phyloP scores from a whole-genome alignment of 768 basidiomycete genomes.

The Termitomyces sp. region DNA sequence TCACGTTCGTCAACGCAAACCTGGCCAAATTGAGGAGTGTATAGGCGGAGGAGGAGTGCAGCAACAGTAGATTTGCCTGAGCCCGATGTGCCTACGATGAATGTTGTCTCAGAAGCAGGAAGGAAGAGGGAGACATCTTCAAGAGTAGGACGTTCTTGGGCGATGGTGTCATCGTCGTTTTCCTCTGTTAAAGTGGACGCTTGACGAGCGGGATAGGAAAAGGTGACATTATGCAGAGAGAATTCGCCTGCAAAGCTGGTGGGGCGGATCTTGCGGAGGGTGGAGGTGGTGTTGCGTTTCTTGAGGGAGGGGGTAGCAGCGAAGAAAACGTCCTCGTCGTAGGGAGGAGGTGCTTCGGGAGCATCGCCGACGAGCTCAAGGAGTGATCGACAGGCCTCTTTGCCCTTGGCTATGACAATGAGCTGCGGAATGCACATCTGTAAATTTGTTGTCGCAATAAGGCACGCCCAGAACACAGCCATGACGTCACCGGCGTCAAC shows the following conservation, averaged over 20 bases:
- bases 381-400: slow-evolving; percentile 71
- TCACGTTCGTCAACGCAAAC: slow-evolving; percentile 83
- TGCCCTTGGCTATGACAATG: slow-evolving; percentile 77
- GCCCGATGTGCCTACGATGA: slow-evolving; percentile 88
- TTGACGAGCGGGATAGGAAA: slow-evolving; percentile 77
- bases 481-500: slow-evolving; percentile 76
- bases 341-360: slow-evolving; percentile 18
- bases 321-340: slow-evolving; percentile 2
- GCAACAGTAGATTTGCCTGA: slow-evolving; percentile 92
- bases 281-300: slow-evolving; percentile 33
- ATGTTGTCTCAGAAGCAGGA: slow-evolving; percentile 76
- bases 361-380: slow-evolving; percentile 55
- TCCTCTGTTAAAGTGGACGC: background rate
- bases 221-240: slow-evolving; percentile 66
- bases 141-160: slow-evolving; percentile 53
- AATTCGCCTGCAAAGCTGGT: slow-evolving; percentile 69
- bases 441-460: slow-evolving; percentile 84
- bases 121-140: slow-evolving; percentile 64
- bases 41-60: slow-evolving; percentile 77
- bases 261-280: slow-evolving; percentile 66
- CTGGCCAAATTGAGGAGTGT: slow-evolving; percentile 59
- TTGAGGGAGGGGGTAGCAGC: no score
- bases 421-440: slow-evolving; percentile 85
- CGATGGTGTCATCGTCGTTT: slow-evolving; percentile 43
- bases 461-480: slow-evolving; percentile 97